These are phyloP conservation scores for Paracorniculantispora psalliotae DNA, from an alignment of 2,329 filamentous ascomycete genomes.

Conservation along the genomic window DNA sequence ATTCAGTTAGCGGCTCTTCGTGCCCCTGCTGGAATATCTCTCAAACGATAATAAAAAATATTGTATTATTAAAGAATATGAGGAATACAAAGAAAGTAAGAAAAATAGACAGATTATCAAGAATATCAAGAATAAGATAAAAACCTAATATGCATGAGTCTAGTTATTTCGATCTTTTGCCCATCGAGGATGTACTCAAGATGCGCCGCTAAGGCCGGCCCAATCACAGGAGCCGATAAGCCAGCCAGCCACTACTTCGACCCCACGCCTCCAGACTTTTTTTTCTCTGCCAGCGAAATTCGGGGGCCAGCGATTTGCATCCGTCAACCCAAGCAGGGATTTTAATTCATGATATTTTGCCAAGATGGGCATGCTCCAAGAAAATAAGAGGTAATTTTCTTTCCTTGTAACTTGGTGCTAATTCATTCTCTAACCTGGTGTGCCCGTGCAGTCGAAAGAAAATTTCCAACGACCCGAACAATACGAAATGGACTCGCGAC, in stretches of 20 bases:
- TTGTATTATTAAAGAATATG: too few species aligned
- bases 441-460: conserved; percentile 44
- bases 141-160: too few species aligned
- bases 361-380: conserved; percentile 14
- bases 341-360: not conserved
- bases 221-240: conserved; percentile 6
- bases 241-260: not conserved
- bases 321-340: not conserved
- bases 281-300: conserved; percentile 2
- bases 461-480: conserved; percentile 89
- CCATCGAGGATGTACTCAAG: too few species aligned
- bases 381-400: conserved; percentile 7
- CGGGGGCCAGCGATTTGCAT: not conserved
- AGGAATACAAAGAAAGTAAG: too few species aligned
- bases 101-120: too few species aligned
- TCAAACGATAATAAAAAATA: too few species aligned
- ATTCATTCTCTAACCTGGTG: not conserved
- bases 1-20: too few species aligned
- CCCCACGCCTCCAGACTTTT: conserved; percentile 16
- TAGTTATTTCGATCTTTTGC: too few species aligned
- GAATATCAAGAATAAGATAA: too few species aligned
- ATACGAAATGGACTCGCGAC: conserved; percentile 85
- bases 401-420: not conserved
- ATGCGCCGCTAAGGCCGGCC: not conserved
- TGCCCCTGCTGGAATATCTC: too few species aligned